phyloP scores from a whole-genome alignment of 2,329 filamentous ascomycete species.

The Botrytis paeoniae region DNA sequence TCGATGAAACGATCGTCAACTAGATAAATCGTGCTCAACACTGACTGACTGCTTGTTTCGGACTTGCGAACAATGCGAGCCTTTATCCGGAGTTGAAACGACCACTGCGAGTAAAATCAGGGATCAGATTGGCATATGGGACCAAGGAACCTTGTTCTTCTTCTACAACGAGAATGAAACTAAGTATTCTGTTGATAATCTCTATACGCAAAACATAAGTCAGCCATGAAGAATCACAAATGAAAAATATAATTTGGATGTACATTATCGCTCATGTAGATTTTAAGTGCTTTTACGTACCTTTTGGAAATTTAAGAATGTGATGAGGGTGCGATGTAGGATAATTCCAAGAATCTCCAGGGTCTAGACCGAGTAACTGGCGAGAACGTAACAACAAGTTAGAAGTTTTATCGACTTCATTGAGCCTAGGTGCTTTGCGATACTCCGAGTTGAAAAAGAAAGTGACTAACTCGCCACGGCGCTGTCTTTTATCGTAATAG shows the following conservation, averaged over 20 bases:
- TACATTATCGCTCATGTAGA: rapidly evolving
- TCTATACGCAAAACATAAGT: background rate
- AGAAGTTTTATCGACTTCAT: background rate
- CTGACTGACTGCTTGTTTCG: background rate
- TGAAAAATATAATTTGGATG: background rate
- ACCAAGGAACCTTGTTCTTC: background rate
- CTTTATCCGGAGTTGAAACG: rapidly evolving
- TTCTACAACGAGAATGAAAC: background rate
- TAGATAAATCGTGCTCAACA: background rate
- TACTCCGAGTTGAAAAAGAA: background rate
- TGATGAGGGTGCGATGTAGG: background rate
- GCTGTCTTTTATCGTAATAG: background rate
- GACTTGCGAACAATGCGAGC: background rate
- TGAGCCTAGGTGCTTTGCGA: background rate
- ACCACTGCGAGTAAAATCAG: background rate
- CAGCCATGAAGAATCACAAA: background rate
- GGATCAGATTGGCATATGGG: background rate
- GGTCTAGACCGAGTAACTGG: background rate
- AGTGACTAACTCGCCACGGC: background rate
- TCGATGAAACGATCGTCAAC: background rate
- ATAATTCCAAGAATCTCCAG: background rate
- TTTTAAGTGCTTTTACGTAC: background rate
- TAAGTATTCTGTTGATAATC: background rate
- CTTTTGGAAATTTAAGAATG: background rate
- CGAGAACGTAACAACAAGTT: background rate